These are phyloP conservation scores for Boeremia lycopersici DNA, from an alignment of 2,329 filamentous ascomycete species.

Conservation along the genomic window DNA sequence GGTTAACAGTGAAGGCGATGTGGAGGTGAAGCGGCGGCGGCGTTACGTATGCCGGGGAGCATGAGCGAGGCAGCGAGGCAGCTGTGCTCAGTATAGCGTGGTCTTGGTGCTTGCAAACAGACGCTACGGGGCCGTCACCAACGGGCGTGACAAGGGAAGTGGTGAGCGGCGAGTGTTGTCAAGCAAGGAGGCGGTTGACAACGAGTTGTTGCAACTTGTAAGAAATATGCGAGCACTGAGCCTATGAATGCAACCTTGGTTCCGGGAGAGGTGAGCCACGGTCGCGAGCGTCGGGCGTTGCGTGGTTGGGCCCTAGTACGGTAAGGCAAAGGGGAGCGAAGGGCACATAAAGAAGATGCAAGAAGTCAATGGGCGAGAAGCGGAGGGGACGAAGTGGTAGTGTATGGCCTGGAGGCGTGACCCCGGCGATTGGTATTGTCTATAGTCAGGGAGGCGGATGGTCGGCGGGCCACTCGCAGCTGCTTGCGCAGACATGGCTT, in stretches of 20 bases:
- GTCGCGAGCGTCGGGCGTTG: constrained; percentile 13
- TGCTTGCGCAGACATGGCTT: constrained; percentile 43
- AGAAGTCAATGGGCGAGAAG: constrained; percentile 17
- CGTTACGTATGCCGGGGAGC: constrained; percentile 20
- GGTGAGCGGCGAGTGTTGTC: constrained; percentile 18
- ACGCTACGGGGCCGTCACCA: constrained; percentile 16
- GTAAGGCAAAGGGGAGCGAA: constrained; percentile 26
- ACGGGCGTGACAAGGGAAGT: constrained; percentile 17
- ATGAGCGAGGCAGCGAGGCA: constrained; percentile 24
- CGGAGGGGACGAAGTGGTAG: constrained; percentile 14
- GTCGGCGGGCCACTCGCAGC: constrained; percentile 35
- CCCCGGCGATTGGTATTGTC: constrained; percentile 12
- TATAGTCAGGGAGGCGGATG: constrained; percentile 25
- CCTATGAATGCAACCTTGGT: constrained; percentile 40
- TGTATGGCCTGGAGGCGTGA: constrained; percentile 3
- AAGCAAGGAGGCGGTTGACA: constrained; percentile 45
- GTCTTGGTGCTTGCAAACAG: constrained; percentile 20
- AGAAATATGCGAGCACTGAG: constrained; percentile 35
- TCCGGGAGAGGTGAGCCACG: constrained; percentile 28
- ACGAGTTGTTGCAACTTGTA: constrained; percentile 21
- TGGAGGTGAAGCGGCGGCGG: constrained; percentile 18
- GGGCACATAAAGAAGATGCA: constrained; percentile 27
- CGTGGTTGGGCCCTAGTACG: constrained; percentile 10
- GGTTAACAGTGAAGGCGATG: constrained; percentile 11
- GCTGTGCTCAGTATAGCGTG: constrained; percentile 15